These are phyloP conservation scores for Dictyostelium discoideum DNA, from an alignment of 78 protist species.

Conservation along the genomic window dicty_2.7 NC_007088.5:6993001-6993500, in stretches of 20 bases:
- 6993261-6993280: too few species aligned
- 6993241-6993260: too few species aligned
- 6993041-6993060: neutral
- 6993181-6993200: too few species aligned
- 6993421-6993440: neutral
- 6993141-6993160: too few species aligned
- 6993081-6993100: too few species aligned
- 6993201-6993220: too few species aligned
- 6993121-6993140: too few species aligned
- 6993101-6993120: neutral
- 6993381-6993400: neutral
- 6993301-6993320: constrained; percentile 53
- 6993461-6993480: neutral
- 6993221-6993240: too few species aligned
- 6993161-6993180: neutral
- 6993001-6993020: too few species aligned
- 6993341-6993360: constrained; percentile 20
- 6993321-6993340: constrained; percentile 24
- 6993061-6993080: too few species aligned
- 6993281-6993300: too few species aligned
- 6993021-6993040: neutral
- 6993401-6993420: neutral
- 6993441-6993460: neutral
- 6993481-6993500: neutral
- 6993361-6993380: constrained; percentile 25